These are phyloP conservation scores for Lonicera japonica DNA, from an alignment of 129 eudicot genomes.

Conservation along the genomic window DNA sequence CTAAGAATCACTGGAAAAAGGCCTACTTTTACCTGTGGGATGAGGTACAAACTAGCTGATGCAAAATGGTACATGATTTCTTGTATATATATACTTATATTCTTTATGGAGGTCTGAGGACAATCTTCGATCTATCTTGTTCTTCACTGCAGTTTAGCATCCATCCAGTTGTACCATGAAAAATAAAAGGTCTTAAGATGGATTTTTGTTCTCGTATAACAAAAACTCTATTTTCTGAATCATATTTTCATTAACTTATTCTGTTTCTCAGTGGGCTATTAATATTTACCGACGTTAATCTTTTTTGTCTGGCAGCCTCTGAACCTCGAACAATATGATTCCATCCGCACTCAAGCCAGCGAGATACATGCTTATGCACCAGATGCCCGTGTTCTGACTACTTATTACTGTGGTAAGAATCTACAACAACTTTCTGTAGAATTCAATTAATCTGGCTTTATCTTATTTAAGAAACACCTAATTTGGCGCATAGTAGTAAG, in stretches of 20 bases:
- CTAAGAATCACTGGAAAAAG: constrained; percentile 85
- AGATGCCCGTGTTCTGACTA: constrained; percentile 95
- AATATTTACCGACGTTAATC: constrained; percentile 4
- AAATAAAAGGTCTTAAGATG: not conserved
- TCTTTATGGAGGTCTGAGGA: not conserved
- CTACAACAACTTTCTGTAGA: constrained; percentile 3
- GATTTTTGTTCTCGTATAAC: not conserved
- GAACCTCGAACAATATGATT: constrained; percentile 74
- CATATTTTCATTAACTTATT: not conserved
- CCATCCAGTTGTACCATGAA: not conserved
- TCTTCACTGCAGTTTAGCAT: not conserved
- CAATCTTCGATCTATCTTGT: not conserved
- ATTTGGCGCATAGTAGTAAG: not conserved
- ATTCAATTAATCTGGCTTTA: not conserved
- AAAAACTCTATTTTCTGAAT: not conserved
- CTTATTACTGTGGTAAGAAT: constrained; percentile 83
- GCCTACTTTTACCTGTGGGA: constrained; percentile 99
- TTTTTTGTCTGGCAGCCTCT: constrained; percentile 60
- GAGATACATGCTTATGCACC: constrained; percentile 92
- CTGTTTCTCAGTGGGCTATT: constrained; percentile 5
- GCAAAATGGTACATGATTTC: not conserved
- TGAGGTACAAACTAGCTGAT: constrained; percentile 50
- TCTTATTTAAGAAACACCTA: not conserved
- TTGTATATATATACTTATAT: not conserved
- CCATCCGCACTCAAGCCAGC: constrained; percentile 79